Evolutionary conservation across 2,329 filamentous ascomycete species (phyloP).

Genomic region (Cordyceps cateniannulata): DNA sequence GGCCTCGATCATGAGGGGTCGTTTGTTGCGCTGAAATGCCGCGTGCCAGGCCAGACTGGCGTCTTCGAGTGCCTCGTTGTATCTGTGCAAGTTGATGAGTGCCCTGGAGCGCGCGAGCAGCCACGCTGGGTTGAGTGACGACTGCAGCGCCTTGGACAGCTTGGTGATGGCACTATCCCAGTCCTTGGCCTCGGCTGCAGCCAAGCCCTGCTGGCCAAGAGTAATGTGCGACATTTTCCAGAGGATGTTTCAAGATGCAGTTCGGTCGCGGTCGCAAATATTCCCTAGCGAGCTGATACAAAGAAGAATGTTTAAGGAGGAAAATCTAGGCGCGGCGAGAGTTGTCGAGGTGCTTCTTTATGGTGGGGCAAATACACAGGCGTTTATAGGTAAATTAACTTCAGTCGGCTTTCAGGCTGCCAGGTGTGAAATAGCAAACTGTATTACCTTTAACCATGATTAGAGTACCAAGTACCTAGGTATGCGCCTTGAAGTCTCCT

Average conservation of each 20-base stretch:
- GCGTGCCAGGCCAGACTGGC: conserved; percentile 58
- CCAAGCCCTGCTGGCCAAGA: conserved; percentile 55
- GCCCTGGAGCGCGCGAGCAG: conserved; percentile 77
- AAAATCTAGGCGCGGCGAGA: no score
- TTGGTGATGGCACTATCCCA: conserved; percentile 62
- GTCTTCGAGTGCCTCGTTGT: conserved; percentile 61
- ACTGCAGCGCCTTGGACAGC: conserved; percentile 61
- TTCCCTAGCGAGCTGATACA: background rate
- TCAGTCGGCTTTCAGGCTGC: background rate
- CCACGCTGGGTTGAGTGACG: conserved; percentile 66
- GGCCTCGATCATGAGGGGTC: conserved; percentile 70
- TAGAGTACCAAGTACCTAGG: no score
- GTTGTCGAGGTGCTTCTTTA: background rate
- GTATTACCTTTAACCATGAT: no score
- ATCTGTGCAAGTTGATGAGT: conserved; percentile 57
- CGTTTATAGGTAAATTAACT: background rate
- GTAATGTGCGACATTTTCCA: conserved; percentile 43
- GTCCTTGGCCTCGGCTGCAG: conserved; percentile 55
- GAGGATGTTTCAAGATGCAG: background rate
- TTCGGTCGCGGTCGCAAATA: background rate
- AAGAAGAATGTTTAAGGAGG: background rate
- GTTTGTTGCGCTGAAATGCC: conserved; percentile 61
- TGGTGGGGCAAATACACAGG: background rate
- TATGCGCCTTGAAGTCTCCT: no score
- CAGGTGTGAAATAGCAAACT: background rate